These are phyloP conservation scores for Rhododendron simsii DNA, from an alignment of 148 eudicot genomes.

Conservation along the genomic window DNA sequence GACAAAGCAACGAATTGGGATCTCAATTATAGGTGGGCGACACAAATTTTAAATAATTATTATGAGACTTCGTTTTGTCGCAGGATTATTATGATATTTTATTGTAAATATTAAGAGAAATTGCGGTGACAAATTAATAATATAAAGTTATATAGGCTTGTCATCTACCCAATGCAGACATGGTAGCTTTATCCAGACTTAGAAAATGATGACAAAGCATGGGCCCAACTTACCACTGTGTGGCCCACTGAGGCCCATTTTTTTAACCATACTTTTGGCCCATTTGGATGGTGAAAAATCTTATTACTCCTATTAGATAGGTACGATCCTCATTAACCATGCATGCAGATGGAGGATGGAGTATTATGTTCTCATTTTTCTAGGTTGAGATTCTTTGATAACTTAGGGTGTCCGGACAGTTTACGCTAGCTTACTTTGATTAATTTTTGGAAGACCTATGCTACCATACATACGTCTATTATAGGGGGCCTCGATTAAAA, in stretches of 20 bases:
- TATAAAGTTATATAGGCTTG: neutral
- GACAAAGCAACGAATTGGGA: neutral
- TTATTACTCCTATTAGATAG: too few relatives aligned
- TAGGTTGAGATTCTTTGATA: too few relatives aligned
- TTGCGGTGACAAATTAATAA: neutral
- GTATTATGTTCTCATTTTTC: too few relatives aligned
- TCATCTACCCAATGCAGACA: neutral
- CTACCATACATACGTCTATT: too few relatives aligned
- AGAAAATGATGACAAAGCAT: neutral
- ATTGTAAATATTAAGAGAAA: neutral
- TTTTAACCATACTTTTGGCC: neutral
- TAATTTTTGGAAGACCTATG: too few relatives aligned
- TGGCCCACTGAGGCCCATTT: neutral
- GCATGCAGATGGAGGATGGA: too few relatives aligned
- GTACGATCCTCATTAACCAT: too few relatives aligned
- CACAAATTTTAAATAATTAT: neutral
- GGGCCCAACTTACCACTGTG: neutral
- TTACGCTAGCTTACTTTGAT: too few relatives aligned
- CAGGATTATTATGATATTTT: neutral
- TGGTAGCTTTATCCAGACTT: neutral
- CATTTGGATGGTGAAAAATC: neutral
- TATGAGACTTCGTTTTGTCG: neutral
- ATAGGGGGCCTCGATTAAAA: too few relatives aligned
- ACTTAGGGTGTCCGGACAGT: too few relatives aligned
- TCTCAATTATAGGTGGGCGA: neutral